Base-by-base conservation (phyloP, 495 filamentous ascomycete genomes). In the Peziza echinospora region DNA sequence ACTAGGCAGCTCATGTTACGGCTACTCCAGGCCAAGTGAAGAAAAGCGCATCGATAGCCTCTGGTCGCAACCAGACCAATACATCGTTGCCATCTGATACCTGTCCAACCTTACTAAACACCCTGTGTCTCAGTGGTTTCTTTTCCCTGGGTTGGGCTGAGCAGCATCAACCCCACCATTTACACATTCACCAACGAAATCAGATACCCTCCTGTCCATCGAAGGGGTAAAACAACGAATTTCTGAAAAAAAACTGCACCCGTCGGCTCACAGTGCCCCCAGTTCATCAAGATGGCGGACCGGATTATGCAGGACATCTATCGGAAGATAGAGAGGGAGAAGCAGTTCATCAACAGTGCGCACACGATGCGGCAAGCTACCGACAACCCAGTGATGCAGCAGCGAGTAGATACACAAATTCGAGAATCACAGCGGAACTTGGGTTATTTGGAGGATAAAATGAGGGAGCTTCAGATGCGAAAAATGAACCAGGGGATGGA, bases 251-350 rank as follows among this genome's bases (percentile, higher is more conserved):
- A n/a, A n/a, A n/a, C n/a, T n/a, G n/a, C n/a, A n/a, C n/a, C n/a
- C n/a, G n/a, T n/a, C n/a, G n/a, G n/a, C n/a, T 34, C 8, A 34
- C 8, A 34, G n/a, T 34, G n/a, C 41, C 16, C 3, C 5, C 21
- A 19, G 22, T 43, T 21, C n/a, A 43, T 19, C 41, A 43, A 21
- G n/a, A 60, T 60, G 57, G 47, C 57, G 23, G 57, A 60, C 23
- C 55, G 52, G 47, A 46, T 59, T 34, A 49, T 60, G 8, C 57
- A 60, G 46, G 80, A 86, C 66, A 82, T 96, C 68, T 75, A 79
- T 67, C 79, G 76, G 66, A 96, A 99, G 82, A 94, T 96, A 65
- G 84, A 94, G 71, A 75, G 89, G 62, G 91, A 99, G 64, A 85
- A 87, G 70, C 79, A 80, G 55, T 75, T 99, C 53, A 89, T 99